Base-by-base conservation (phyloP, 2,329 filamentous ascomycete genomes). In the Penicillium occitanis region DNA sequence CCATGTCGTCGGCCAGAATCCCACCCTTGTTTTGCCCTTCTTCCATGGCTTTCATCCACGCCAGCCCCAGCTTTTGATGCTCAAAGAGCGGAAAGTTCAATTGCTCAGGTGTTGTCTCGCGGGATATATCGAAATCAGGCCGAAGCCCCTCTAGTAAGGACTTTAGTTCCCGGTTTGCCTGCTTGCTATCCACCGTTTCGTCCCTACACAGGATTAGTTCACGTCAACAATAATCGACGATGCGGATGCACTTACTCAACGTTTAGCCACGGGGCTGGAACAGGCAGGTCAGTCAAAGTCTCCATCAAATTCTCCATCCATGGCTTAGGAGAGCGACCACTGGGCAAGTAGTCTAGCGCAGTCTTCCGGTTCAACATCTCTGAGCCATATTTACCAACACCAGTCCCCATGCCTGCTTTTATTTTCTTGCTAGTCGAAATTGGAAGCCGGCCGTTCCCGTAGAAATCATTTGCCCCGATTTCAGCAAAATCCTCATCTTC, bases 1-100 rank as follows among this genome's bases (percentile, higher is more conserved):
- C 91, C 91, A 94, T 95, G 69, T 92, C 90, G 72, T 92, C 90
- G 0, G 89, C 90, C 28, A 93, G 81, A 64, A 94, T 92, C 25
- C 91, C 90, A 19, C 91, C 91, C 71, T 90, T 92, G 63, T 88
- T 87, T 1, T 81, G 83, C 8, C 91, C 88, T 65, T 86, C 83
- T 76, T 94, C 91, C 82, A 89, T 91, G 6, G 86, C 85, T 71
- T 88, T 88, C 79, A 95, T 86, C 91, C 91, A 95, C 1, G 87
- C 84, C 44, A 94, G 76, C 3, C 90, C 91, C 19, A 94, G 81
- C 71, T 91, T 89, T 74, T 97, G 93, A 72, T 97, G 93, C 55
- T 90, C 87, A 79, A 95, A 92, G 8, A 97, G 81, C 0, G 84
- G 81, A 66, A 87, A 88, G 66, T 83, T 87, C 73, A 97, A 85